Conservation (phyloP, 164 flowering plant genomes). For the Taxillus chinensis region DNA sequence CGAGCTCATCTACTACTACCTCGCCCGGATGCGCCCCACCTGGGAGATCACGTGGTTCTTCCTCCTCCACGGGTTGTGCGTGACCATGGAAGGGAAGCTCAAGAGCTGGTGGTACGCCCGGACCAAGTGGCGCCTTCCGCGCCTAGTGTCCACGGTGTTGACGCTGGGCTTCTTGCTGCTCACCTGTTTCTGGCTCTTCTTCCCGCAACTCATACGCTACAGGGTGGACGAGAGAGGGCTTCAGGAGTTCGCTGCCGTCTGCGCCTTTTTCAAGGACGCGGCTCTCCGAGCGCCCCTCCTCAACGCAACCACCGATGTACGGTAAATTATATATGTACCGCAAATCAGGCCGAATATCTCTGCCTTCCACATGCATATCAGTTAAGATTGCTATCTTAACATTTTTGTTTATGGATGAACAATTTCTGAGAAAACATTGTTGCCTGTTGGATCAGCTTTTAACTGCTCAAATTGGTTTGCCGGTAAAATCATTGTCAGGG, state of each 20-base stretch:
- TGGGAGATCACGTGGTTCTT: constrained; percentile 60
- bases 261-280: constrained; percentile 14
- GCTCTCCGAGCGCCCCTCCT: no score
- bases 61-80: constrained; percentile 37
- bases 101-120: constrained; percentile 16
- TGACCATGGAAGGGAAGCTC: constrained; percentile 25
- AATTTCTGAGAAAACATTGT: no score
- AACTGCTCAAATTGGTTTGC: no score
- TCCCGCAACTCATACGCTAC: constrained; percentile 23
- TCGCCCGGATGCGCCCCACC: constrained; percentile 34
- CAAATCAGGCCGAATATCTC: no score
- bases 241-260: constrained; percentile 20
- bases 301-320: no score
- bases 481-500: no score
- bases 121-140: constrained; percentile 13
- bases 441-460: no score
- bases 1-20: constrained; percentile 35
- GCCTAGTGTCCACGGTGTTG: constrained; percentile 20
- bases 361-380: no score
- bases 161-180: constrained; percentile 21
- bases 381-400: no score
- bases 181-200: constrained; percentile 34
- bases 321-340: no score
- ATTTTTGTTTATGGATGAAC: no score
- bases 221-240: constrained; percentile 15